Percentiles rank a stretch among this genome's conserved stretches.
These are phyloP conservation scores for Colletotrichum siamense DNA, from an alignment of 2,329 filamentous ascomycete species.

Conservation along the genomic window DNA sequence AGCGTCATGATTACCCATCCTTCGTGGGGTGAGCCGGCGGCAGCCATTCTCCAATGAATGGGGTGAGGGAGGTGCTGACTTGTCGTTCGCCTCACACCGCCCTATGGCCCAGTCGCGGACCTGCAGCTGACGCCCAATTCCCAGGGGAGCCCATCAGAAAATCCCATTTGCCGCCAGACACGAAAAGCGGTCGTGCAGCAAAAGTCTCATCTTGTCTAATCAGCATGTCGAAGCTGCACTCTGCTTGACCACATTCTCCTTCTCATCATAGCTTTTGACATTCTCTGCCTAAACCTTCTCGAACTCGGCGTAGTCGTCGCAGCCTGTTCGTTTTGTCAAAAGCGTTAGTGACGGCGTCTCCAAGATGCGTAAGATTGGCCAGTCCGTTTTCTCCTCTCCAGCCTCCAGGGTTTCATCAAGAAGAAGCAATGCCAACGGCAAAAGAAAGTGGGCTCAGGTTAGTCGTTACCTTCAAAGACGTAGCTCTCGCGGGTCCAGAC, in stretches of 20 bases:
- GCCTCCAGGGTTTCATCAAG: background rate
- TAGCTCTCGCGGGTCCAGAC: conserved; percentile 59
- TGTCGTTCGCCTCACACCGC: conserved; percentile 14
- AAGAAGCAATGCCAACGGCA: background rate
- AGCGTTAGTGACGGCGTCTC: background rate
- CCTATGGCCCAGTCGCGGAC: conserved; percentile 3
- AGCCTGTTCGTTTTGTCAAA: background rate
- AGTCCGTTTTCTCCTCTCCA: background rate
- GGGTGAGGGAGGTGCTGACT: background rate
- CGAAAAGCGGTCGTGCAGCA: background rate
- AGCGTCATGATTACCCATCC: background rate
- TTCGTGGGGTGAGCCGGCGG: background rate
- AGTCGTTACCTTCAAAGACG: conserved; percentile 44
- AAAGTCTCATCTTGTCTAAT: background rate
- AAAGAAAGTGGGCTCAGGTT: background rate
- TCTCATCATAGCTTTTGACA: background rate
- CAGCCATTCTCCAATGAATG: background rate
- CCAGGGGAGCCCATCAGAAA: conserved; percentile 6
- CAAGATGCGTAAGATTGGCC: background rate
- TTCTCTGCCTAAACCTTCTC: conserved; percentile 3
- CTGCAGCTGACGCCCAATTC: conserved; percentile 3
- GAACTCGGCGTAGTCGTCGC: conserved; percentile 14
- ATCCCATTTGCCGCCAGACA: conserved; percentile 14
- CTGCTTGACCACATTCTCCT: background rate
- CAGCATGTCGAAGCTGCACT: background rate